Evolutionary conservation across 169 alveolate genomes (phyloP).

Genomic region (Plasmodium fragile): DNA sequence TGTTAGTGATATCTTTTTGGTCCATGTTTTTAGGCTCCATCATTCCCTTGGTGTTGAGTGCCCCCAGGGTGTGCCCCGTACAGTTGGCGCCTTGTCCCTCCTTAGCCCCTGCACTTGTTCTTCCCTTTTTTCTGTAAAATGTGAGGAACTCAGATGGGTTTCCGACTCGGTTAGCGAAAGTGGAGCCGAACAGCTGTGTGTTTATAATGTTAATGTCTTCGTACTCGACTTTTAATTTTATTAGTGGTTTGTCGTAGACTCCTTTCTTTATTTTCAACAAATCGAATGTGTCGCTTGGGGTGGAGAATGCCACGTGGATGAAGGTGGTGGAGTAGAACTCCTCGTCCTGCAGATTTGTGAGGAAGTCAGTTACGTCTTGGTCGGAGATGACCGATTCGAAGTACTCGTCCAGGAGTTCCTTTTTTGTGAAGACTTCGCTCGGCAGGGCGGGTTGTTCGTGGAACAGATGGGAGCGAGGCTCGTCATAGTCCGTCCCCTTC

Average conservation of each 20-base stretch:
- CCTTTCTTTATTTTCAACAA: slow-evolving; percentile 44
- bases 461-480: neutral
- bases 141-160: slow-evolving; percentile 86
- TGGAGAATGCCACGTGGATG: slow-evolving; percentile 33
- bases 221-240: slow-evolving; percentile 77
- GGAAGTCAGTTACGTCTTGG: slow-evolving; percentile 20
- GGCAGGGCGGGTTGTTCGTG: neutral
- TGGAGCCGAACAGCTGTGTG: slow-evolving; percentile 85
- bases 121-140: slow-evolving; percentile 75
- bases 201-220: slow-evolving; percentile 80
- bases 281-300: slow-evolving; percentile 29
- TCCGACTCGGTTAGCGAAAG: slow-evolving; percentile 80
- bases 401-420: slow-evolving; percentile 13
- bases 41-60: neutral
- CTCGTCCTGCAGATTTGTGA: slow-evolving; percentile 12
- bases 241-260: slow-evolving; percentile 58
- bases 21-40: neutral
- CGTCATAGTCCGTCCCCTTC: neutral
- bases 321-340: slow-evolving; percentile 52
- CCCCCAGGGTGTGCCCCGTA: neutral
- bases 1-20: slow-evolving; percentile 22
- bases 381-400: neutral
- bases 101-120: neutral
- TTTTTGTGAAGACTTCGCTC: neutral
- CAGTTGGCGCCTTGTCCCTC: neutral